These are phyloP conservation scores for Phaseolus coccineus DNA, from an alignment of 331 rosid species.

Conservation along the genomic window DNA sequence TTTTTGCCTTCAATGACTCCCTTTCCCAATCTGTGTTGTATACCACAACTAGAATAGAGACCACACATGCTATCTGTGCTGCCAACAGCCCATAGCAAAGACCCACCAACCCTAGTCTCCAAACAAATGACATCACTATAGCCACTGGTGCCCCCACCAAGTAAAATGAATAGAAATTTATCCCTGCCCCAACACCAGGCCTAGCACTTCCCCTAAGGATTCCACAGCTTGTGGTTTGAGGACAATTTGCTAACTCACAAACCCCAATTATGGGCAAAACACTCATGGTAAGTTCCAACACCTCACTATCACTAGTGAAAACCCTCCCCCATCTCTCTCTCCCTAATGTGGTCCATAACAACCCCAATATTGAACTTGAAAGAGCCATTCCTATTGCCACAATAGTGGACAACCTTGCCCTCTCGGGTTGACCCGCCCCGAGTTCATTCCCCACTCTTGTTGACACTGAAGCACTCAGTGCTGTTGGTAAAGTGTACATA, in stretches of 20 bases:
- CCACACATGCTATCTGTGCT: conserved; percentile 69
- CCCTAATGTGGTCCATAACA: conserved; percentile 62
- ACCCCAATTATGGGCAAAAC: conserved; percentile 68
- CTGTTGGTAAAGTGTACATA: conserved; percentile 65
- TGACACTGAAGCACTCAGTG: conserved; percentile 65
- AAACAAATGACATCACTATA: conserved; percentile 56
- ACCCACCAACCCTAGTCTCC: conserved; percentile 65
- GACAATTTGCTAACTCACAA: conserved; percentile 70
- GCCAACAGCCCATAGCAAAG: conserved; percentile 66
- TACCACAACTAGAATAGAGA: conserved; percentile 58
- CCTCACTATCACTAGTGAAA: conserved; percentile 63
- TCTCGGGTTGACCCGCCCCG: conserved; percentile 58
- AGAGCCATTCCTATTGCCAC: conserved; percentile 63
- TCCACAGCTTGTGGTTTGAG: conserved; percentile 76
- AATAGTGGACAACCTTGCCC: conserved; percentile 56
- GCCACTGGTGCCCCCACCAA: conserved; percentile 78
- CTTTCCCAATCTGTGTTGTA: conserved; percentile 67
- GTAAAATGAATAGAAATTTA: conserved; percentile 64
- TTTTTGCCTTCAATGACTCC: conserved; percentile 63
- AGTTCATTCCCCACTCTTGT: conserved; percentile 74
- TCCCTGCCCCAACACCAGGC: conserved; percentile 67
- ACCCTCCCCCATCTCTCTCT: conserved; percentile 68
- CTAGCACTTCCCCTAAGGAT: conserved; percentile 71
- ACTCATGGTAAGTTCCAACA: conserved; percentile 53
- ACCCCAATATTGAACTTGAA: conserved; percentile 56